Percentiles rank a stretch among this genome's conserved stretches.
Conservation (phyloP, 345 rosid genomes). For the Bruguiera gymnorhiza region DNA sequence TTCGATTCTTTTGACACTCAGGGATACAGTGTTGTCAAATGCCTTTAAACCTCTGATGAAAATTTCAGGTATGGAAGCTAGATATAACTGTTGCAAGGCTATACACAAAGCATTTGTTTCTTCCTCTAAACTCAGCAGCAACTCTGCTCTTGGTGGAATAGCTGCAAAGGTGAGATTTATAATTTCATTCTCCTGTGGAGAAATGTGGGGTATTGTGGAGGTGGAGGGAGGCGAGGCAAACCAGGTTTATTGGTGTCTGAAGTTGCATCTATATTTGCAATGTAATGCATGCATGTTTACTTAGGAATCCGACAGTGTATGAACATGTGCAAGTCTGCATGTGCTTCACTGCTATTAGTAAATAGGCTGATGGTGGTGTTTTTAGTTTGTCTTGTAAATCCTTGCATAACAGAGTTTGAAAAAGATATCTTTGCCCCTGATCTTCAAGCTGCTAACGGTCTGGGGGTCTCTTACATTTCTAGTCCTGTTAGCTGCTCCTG, state of each 20-base stretch:
- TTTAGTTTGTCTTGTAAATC: not conserved
- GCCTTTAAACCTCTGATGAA: not conserved
- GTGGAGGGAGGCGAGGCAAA: too few relatives aligned
- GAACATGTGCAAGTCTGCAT: too few relatives aligned
- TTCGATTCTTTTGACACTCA: not conserved
- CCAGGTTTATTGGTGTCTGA: too few relatives aligned
- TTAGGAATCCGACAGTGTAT: too few relatives aligned
- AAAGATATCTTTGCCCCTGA: too few relatives aligned
- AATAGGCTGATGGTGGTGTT: too few relatives aligned
- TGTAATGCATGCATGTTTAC: too few relatives aligned
- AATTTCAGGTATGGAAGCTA: slow-evolving; percentile 73
- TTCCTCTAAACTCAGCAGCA: slow-evolving; percentile 48
- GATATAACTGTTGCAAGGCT: slow-evolving; percentile 74
- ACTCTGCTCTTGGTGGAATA: slow-evolving; percentile 48
- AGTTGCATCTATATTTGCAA: too few relatives aligned
- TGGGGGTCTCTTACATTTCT: too few relatives aligned
- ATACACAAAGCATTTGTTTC: slow-evolving; percentile 53
- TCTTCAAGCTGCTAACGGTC: too few relatives aligned
- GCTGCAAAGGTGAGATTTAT: slow-evolving; percentile 55
- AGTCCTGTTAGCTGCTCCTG: not conserved
- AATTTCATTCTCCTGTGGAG: not conserved
- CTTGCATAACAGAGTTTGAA: not conserved
- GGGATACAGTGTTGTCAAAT: not conserved
- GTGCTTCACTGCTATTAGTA: too few relatives aligned
- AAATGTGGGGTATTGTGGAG: too few relatives aligned